phyloP scores from a whole-genome alignment of 1,284 basidiomycete genomes.

The Cutaneotrichosporon cutaneum region DNA sequence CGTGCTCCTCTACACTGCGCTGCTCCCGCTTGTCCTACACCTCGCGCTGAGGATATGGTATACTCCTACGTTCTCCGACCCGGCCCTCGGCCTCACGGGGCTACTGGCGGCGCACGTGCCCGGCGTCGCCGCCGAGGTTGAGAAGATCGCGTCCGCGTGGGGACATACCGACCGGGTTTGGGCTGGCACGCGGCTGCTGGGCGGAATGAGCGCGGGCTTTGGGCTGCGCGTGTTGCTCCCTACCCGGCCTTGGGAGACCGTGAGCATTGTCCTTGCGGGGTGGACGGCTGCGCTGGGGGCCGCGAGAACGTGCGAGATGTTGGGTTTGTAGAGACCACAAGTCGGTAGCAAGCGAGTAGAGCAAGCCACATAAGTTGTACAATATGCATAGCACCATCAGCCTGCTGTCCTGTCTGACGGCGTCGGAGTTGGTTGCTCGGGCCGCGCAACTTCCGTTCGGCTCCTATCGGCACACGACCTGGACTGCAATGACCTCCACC shows the following conservation, averaged over 20 bases:
- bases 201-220: slow-evolving; percentile 77
- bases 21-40: slow-evolving; percentile 81
- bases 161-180: slow-evolving; percentile 70
- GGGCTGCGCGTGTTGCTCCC: slow-evolving; percentile 57
- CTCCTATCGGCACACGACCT: background rate
- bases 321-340: background rate
- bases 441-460: background rate
- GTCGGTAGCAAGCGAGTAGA: too few species aligned
- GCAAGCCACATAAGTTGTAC: background rate
- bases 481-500: background rate
- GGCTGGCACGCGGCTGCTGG: slow-evolving; percentile 77
- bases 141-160: slow-evolving; percentile 25
- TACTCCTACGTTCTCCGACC: background rate
- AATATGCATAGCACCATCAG: background rate
- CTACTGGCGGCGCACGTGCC: background rate
- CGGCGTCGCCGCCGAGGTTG: background rate
- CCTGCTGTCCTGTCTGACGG: background rate
- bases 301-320: background rate
- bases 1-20: slow-evolving; percentile 78
- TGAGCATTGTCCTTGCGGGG: slow-evolving; percentile 69
- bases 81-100: background rate
- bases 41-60: slow-evolving; percentile 78
- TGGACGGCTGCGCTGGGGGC: slow-evolving; percentile 66
- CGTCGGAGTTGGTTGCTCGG: background rate
- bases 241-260: slow-evolving; percentile 67